Conservation (phyloP, 768 basidiomycete genomes). For the Suillus fuscotomentosus region DNA sequence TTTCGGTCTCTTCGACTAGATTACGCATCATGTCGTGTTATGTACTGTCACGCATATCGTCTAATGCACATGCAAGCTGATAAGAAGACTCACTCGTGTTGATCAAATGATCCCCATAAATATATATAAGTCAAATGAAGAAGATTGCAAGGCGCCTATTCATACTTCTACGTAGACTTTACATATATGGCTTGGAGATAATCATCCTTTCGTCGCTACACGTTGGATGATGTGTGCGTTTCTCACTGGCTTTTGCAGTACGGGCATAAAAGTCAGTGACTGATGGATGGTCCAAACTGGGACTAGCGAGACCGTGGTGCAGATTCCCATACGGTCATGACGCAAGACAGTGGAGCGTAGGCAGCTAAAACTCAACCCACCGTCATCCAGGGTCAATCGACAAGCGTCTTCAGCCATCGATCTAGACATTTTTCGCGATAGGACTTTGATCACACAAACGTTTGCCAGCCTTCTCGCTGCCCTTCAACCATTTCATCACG, state of each 20-base stretch:
- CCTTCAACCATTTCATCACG: not conserved
- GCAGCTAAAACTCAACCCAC: not conserved
- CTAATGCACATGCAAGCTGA: constrained; percentile 19
- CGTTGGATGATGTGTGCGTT: constrained; percentile 3
- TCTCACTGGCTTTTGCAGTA: not conserved
- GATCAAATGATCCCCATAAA: not conserved
- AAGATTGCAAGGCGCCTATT: not conserved
- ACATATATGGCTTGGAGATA: not conserved
- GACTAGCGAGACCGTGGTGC: not conserved
- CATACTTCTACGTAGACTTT: not conserved
- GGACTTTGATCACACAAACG: constrained; percentile 1
- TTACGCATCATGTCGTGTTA: constrained; percentile 10
- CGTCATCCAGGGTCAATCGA: not conserved
- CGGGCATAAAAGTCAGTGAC: not conserved
- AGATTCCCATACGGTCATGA: not conserved
- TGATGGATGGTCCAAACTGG: not conserved
- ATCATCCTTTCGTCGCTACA: not conserved
- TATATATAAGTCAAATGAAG: not conserved
- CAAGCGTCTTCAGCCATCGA: not conserved
- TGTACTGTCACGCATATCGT: constrained; percentile 18
- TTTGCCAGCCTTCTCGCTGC: constrained; percentile 11
- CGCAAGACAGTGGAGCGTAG: not conserved
- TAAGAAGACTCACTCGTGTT: constrained; percentile 1
- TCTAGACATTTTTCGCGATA: not conserved
- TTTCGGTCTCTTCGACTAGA: constrained; percentile 92